phyloP scores from a whole-genome alignment of 345 rosid species.

The Rhodamnia rubescens region DNA sequence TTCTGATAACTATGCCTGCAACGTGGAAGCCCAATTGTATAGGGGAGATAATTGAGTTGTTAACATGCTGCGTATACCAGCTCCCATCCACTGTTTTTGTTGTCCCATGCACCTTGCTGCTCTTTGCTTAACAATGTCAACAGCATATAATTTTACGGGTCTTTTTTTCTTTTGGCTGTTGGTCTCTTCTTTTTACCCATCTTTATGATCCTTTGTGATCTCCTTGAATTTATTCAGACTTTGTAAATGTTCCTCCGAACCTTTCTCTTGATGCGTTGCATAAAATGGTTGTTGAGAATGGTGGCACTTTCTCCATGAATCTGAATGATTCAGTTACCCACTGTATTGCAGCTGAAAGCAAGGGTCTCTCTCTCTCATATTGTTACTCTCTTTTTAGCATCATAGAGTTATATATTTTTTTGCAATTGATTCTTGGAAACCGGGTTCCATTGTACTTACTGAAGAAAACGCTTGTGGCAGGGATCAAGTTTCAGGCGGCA shows the following conservation, averaged over 20 bases:
- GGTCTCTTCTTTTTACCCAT: background rate
- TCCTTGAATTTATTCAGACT: conserved; percentile 28
- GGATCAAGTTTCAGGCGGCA: conserved; percentile 84
- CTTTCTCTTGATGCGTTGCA: conserved; percentile 59
- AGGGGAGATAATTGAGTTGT: background rate
- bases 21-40: background rate
- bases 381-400: background rate
- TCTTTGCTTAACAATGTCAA: background rate
- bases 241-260: conserved; percentile 62
- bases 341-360: conserved; percentile 86
- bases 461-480: conserved; percentile 27
- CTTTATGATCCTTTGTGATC: background rate
- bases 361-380: conserved; percentile 38
- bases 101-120: background rate
- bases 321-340: conserved; percentile 80
- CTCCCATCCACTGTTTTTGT: background rate
- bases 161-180: background rate
- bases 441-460: background rate
- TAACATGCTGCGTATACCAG: background rate
- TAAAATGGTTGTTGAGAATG: conserved; percentile 88
- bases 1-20: background rate
- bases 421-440: background rate
- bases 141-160: background rate
- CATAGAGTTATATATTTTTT: background rate
- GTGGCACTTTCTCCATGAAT: conserved; percentile 92